phyloP scores from a whole-genome alignment of 73 alveolate genomes.

The Paramecium octaurelia region DNA sequence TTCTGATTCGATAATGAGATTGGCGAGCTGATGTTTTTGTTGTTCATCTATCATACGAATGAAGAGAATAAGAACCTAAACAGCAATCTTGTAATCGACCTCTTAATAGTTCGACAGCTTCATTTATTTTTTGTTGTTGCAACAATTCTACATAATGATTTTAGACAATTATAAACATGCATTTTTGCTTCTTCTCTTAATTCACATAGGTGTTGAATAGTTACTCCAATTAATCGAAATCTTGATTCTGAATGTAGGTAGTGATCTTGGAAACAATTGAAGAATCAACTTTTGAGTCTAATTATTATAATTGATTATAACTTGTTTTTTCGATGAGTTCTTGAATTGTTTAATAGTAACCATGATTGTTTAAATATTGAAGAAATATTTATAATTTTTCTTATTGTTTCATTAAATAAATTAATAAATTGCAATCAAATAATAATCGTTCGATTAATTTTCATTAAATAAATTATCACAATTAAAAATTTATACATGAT shows the following conservation, averaged over 20 bases:
- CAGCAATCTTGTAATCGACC: background rate
- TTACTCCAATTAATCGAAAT: background rate
- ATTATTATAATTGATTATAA: background rate
- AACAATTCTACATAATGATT: background rate
- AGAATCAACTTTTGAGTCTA: background rate
- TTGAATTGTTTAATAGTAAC: background rate
- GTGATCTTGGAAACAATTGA: background rate
- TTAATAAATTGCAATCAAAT: background rate
- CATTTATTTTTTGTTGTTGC: background rate
- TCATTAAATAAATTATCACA: background rate
- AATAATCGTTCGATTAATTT: background rate
- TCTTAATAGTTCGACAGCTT: background rate
- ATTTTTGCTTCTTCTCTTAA: background rate
- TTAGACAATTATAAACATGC: background rate
- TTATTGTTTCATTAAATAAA: background rate
- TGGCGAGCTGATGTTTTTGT: background rate
- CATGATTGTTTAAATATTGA: background rate
- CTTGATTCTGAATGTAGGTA: background rate
- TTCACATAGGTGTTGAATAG: background rate
- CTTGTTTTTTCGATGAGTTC: background rate
- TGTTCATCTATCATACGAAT: background rate
- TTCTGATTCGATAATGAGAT: background rate
- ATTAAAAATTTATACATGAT: background rate
- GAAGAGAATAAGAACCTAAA: background rate
- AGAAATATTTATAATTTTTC: background rate